Conservation (phyloP, 176 grass and related monocot genomes). For the Oryza brachyantha region DNA sequence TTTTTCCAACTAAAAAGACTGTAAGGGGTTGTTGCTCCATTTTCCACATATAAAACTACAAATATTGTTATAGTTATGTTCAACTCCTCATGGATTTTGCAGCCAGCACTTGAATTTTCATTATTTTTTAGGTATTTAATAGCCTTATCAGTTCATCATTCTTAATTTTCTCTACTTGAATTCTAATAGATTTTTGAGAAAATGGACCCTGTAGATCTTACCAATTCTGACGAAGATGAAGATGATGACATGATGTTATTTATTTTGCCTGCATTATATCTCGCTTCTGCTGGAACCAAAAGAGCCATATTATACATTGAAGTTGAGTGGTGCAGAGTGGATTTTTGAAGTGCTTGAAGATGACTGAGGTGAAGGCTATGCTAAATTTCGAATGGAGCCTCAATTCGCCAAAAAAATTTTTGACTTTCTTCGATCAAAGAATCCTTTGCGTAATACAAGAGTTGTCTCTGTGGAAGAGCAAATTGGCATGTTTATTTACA, state of each 20-base stretch:
- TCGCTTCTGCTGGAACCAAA: constrained; percentile 1
- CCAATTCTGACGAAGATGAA: constrained; percentile 28
- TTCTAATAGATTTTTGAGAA: constrained; percentile 5
- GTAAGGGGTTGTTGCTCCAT: background rate
- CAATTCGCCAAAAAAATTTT: constrained; percentile 35
- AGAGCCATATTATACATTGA: background rate
- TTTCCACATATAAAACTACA: background rate
- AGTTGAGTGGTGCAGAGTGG: constrained; percentile 14
- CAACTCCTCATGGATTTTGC: background rate
- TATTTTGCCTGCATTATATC: constrained; percentile 34
- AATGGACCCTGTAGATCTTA: constrained; percentile 37
- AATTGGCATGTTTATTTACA: constrained; percentile 60
- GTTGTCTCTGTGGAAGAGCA: constrained; percentile 53
- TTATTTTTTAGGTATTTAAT: background rate
- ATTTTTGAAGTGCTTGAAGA: constrained; percentile 44
- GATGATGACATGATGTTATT: constrained; percentile 51
- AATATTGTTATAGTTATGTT: background rate
- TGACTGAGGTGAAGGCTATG: constrained; percentile 41
- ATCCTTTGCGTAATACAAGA: constrained; percentile 44
- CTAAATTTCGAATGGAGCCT: constrained; percentile 37
- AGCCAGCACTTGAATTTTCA: background rate
- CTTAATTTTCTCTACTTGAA: background rate
- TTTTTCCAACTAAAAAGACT: background rate
- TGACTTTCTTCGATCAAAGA: constrained; percentile 25
- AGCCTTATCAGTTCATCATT: background rate